Evolutionary conservation across 116 monocot genomes (phyloP), one percentile per base, ranked within the genome.

Genomic region (Cymodocea nodosa): DNA sequence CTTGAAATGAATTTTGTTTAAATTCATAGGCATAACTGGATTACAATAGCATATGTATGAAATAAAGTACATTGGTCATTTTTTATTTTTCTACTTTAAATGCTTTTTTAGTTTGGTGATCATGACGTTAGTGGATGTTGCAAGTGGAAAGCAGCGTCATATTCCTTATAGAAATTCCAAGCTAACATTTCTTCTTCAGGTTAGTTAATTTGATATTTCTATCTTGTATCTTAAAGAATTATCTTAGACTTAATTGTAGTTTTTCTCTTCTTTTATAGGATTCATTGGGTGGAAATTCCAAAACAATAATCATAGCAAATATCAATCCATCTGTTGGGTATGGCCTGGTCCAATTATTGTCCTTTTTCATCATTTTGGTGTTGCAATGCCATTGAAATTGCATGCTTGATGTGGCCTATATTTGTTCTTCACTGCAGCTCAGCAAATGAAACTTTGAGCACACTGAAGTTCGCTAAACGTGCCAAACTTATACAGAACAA

Each of bases 151-250:
- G 70, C 75, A 73, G 50, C 81, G 84, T 9, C 88, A 88, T 73
- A 79, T 88, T 50, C 84, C 88, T 3, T 88, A 88, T 65, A 81
- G 88, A 64, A 84, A 88, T 76, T 88, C 88, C 20, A 79, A 78
- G 50, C 75, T 88, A 50, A 88, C 88, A 50, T 88, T 88, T 78
- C 84, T 88, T 40, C 88, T 88, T 70, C 88, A 88, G 82, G 88
- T 88, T 57, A 22, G 50, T 39, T 39, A 39, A 39, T 39, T 39
- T 39, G 39, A 9, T 39, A 18, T 65, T 48, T 44, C 48, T 65
- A 3, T 65, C 13, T 2, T 50, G 7, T 23, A 19, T 48, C 23
- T 48, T 23, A 17, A 11, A 16, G 20, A 7, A 0, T 65, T 68
- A 57, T 5, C 39, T 39, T 39, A 39, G 9, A 39, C 7, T 39